Evolutionary conservation across 805 yeast genomes (phyloP).

Genomic region (Candida michaelii): DNA sequence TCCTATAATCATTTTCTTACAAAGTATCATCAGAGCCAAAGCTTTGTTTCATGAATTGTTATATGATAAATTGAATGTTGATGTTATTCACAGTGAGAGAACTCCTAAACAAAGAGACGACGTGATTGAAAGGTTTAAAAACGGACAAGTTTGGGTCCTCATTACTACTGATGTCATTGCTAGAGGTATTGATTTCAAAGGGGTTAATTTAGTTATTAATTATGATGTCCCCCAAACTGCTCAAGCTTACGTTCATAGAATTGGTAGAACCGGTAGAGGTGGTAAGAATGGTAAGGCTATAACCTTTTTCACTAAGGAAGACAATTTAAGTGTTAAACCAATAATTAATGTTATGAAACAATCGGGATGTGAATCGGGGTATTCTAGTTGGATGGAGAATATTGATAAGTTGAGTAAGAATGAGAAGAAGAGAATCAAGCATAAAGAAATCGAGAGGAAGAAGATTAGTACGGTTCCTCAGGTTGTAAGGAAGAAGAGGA

Average conservation of each 20-base stretch:
- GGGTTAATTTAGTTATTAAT: slow-evolving; percentile 90
- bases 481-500: slow-evolving; percentile 62
- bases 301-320: slow-evolving; percentile 92
- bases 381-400: slow-evolving; percentile 80
- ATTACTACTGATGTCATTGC: slow-evolving; percentile 95
- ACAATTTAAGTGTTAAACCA: slow-evolving; percentile 69
- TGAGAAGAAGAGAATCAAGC: slow-evolving; percentile 61
- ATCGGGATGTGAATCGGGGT: slow-evolving; percentile 66
- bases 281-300: slow-evolving; percentile 85
- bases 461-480: slow-evolving; percentile 84
- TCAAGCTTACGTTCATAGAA: slow-evolving; percentile 94
- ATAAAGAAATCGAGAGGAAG: slow-evolving; percentile 59
- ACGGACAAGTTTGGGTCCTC: slow-evolving; percentile 93
- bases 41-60: slow-evolving; percentile 90
- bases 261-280: slow-evolving; percentile 98
- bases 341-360: slow-evolving; percentile 94
- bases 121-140: slow-evolving; percentile 78
- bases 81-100: slow-evolving; percentile 93
- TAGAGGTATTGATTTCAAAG: slow-evolving; percentile 96
- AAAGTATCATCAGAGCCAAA: slow-evolving; percentile 89
- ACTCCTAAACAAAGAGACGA: slow-evolving; percentile 85
- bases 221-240: slow-evolving; percentile 95
- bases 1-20: slow-evolving; percentile 89
- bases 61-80: slow-evolving; percentile 90
- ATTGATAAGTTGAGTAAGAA: slow-evolving; percentile 62